These are phyloP conservation scores for Pythium apleroticum DNA, from an alignment of 352 stramenopile genomes.

Conservation along the genomic window DNA sequence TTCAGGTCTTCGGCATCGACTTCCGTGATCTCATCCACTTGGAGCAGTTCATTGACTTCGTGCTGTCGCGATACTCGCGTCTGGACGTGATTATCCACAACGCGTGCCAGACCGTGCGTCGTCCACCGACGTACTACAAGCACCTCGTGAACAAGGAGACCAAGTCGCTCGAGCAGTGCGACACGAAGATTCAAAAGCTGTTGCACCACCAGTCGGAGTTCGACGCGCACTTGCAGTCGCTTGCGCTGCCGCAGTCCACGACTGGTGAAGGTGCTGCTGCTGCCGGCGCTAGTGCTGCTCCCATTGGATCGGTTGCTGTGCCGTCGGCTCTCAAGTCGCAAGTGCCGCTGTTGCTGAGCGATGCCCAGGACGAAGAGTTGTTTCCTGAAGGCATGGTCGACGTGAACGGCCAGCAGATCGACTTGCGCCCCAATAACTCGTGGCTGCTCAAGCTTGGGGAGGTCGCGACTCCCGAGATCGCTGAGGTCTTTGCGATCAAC, in stretches of 20 bases:
- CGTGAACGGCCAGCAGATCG: conserved; percentile 96
- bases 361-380: conserved; percentile 43
- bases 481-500: conserved; percentile 93
- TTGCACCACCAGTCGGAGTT: conserved; percentile 85
- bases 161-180: conserved; percentile 52
- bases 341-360: conserved; percentile 71
- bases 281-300: neutral
- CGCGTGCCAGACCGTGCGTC: conserved; percentile 96
- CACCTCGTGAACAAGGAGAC: conserved; percentile 88
- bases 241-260: conserved; percentile 43
- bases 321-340: conserved; percentile 85
- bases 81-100: conserved; percentile 98
- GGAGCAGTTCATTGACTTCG: conserved; percentile 93
- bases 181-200: conserved; percentile 57
- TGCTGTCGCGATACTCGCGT: conserved; percentile 77
- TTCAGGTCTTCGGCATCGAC: conserved; percentile 96
- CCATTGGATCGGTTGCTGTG: conserved; percentile 31
- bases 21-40: conserved; percentile 95
- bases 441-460: conserved; percentile 96
- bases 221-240: conserved; percentile 59
- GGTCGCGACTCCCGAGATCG: conserved; percentile 85
- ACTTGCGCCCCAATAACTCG: conserved; percentile 93
- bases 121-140: conserved; percentile 93
- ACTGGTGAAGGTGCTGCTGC: conserved; percentile 18
- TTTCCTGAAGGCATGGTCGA: conserved; percentile 88